phyloP scores from a whole-genome alignment of 2,329 filamentous ascomycete species.

The Magnaporthiopsis rhizophila region DNA sequence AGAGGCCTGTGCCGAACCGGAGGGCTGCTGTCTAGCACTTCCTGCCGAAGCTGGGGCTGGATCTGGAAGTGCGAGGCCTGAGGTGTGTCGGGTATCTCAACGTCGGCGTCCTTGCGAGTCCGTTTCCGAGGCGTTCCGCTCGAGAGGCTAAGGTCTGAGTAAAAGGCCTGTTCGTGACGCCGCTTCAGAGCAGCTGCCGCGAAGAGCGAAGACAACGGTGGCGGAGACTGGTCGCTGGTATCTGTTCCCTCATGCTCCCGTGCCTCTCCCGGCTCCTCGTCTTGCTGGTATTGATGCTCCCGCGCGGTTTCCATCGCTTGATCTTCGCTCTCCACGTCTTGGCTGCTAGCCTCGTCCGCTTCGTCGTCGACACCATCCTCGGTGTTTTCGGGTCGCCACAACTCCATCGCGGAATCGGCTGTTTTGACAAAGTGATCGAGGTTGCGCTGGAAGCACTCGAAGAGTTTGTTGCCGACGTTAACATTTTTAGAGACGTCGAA shows the following conservation, averaged over 20 bases:
- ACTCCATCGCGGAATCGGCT: no score
- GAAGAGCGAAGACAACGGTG: neutral
- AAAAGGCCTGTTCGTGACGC: neutral
- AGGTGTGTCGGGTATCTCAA: conserved; percentile 9
- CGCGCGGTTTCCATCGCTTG: no score
- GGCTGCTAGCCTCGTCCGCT: neutral
- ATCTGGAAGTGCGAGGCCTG: neutral
- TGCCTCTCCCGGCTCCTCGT: no score
- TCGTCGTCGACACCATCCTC: neutral
- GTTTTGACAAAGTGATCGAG: neutral
- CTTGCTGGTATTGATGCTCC: no score
- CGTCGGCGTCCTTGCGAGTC: neutral
- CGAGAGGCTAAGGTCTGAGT: conserved; percentile 1
- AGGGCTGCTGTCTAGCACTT: no score
- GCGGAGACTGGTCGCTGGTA: neutral
- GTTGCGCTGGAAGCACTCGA: neutral
- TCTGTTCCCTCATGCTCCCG: no score
- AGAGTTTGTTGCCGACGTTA: neutral
- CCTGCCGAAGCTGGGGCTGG: no score
- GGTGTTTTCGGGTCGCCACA: no score
- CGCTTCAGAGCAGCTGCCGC: neutral
- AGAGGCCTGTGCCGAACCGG: no score
- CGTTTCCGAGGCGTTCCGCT: neutral
- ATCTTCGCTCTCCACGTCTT: no score
- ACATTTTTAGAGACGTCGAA: neutral